Percentiles rank a stretch among this genome's conserved stretches.
Evolutionary conservation across 805 yeast genomes (phyloP).

Genomic region (Spathaspora passalidarum): DNA sequence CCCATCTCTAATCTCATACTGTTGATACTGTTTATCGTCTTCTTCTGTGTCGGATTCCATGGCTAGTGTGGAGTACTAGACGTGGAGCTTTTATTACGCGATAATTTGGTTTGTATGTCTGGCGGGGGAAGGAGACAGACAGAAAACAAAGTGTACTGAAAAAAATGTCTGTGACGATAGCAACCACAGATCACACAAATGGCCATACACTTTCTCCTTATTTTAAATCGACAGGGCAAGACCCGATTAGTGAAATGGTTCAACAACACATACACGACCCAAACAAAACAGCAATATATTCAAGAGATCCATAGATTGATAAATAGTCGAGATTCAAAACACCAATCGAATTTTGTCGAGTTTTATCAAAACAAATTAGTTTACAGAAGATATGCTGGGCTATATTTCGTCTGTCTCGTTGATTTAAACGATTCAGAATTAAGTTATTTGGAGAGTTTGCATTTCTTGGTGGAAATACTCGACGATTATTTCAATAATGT

Average conservation of each 20-base stretch:
- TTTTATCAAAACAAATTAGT: constrained; percentile 59
- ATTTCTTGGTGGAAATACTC: constrained; percentile 81
- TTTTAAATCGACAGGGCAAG: constrained; percentile 92
- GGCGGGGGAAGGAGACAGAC: neutral
- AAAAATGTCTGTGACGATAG: neutral
- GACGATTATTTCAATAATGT: constrained; percentile 87
- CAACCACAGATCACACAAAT: constrained; percentile 28
- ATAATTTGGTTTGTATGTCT: neutral
- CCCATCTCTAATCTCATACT: constrained; percentile 58
- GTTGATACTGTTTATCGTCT: constrained; percentile 21
- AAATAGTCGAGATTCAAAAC: constrained; percentile 77
- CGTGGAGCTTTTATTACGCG: neutral
- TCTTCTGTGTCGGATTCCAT: constrained; percentile 5
- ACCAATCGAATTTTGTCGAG: constrained; percentile 80
- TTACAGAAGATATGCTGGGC: constrained; percentile 87
- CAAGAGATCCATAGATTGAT: constrained; percentile 75
- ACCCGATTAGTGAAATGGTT: constrained; percentile 84
- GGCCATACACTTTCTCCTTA: constrained; percentile 77
- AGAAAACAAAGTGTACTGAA: neutral
- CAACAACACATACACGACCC: constrained; percentile 25
- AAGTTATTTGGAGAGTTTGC: constrained; percentile 78
- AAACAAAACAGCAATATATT: constrained; percentile 37
- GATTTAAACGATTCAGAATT: constrained; percentile 81
- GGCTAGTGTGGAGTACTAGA: neutral
- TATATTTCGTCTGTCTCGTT: constrained; percentile 81